These are phyloP conservation scores for Pythium aphanidermatum DNA, from an alignment of 352 stramenopile genomes.

Conservation along the genomic window DNA sequence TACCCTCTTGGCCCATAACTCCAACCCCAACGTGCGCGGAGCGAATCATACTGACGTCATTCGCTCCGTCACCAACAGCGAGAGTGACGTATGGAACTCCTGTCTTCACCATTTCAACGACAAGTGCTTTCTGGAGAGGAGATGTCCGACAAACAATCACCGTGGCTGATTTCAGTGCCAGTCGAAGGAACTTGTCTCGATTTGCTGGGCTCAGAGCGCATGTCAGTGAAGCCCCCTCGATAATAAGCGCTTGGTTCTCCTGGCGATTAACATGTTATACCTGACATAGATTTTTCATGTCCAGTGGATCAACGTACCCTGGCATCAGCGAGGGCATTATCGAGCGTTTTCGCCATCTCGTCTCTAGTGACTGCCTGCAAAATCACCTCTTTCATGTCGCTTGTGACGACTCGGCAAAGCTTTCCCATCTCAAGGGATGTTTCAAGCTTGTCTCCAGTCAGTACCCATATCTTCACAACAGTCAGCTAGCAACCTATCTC, in stretches of 20 bases:
- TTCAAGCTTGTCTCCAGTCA: constrained; percentile 97
- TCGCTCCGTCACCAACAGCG: constrained; percentile 98
- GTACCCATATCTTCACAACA: constrained; percentile 81
- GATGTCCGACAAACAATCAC: constrained; percentile 88
- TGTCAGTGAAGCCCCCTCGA: constrained; percentile 60
- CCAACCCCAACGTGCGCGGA: constrained; percentile 98
- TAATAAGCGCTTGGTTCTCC: constrained; percentile 61
- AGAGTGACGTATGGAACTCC: constrained; percentile 83
- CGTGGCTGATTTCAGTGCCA: constrained; percentile 66
- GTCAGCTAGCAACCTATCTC: background rate
- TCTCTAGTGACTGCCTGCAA: constrained; percentile 35
- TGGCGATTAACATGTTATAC: constrained; percentile 9
- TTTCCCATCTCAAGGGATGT: constrained; percentile 98
- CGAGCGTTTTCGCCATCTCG: constrained; percentile 46
- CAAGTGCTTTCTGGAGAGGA: constrained; percentile 85
- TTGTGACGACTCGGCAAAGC: constrained; percentile 76
- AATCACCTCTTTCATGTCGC: constrained; percentile 76
- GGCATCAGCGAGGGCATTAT: constrained; percentile 38
- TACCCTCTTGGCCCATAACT: constrained; percentile 96
- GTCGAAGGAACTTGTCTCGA: constrained; percentile 56
- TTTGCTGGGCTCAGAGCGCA: constrained; percentile 48
- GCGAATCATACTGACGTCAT: constrained; percentile 99
- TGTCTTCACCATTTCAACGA: constrained; percentile 93
- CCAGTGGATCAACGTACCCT: constrained; percentile 16
- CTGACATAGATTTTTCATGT: background rate